These are phyloP conservation scores for Bauhinia variegata DNA, from an alignment of 306 rosid species.

Conservation along the genomic window DNA sequence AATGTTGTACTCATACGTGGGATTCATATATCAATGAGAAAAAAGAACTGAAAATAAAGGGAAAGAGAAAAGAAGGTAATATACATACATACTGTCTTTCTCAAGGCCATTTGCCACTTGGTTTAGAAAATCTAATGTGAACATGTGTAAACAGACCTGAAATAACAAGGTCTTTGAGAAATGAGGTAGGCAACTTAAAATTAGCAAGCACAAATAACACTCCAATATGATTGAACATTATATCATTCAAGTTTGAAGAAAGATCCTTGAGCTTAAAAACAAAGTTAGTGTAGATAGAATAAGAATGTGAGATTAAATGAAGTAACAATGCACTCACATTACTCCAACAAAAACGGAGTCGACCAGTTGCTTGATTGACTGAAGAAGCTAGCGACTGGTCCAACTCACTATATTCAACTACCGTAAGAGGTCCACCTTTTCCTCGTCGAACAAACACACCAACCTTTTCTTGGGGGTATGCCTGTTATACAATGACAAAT, in stretches of 20 bases:
- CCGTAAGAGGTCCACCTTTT: constrained; percentile 96
- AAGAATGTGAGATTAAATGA: constrained; percentile 30
- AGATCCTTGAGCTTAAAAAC: constrained; percentile 10
- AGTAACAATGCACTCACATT: constrained; percentile 60
- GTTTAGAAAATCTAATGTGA: constrained; percentile 90
- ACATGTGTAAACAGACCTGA: constrained; percentile 99
- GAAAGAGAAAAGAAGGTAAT: constrained; percentile 32
- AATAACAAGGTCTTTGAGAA: constrained; percentile 40
- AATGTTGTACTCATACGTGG: constrained; percentile 19
- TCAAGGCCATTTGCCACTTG: constrained; percentile 98
- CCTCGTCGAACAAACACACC: constrained; percentile 96
- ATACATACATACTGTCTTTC: constrained; percentile 90
- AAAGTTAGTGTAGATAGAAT: constrained; percentile 28
- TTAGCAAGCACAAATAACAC: constrained; percentile 7
- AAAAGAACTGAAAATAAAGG: constrained; percentile 19
- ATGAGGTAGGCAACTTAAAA: constrained; percentile 17
- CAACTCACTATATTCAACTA: constrained; percentile 93
- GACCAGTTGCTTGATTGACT: constrained; percentile 91
- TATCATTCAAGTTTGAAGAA: constrained; percentile 1
- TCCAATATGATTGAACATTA: background rate
- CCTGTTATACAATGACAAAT: constrained; percentile 55
- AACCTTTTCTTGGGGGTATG: constrained; percentile 98
- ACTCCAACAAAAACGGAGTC: constrained; percentile 99
- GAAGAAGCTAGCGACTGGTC: constrained; percentile 79
- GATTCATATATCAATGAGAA: constrained; percentile 25